A percentile compares a stretch with the other conserved stretches of the same genome.
phyloP scores from a whole-genome alignment of 345 rosid species.

The Angophora floribunda region DNA sequence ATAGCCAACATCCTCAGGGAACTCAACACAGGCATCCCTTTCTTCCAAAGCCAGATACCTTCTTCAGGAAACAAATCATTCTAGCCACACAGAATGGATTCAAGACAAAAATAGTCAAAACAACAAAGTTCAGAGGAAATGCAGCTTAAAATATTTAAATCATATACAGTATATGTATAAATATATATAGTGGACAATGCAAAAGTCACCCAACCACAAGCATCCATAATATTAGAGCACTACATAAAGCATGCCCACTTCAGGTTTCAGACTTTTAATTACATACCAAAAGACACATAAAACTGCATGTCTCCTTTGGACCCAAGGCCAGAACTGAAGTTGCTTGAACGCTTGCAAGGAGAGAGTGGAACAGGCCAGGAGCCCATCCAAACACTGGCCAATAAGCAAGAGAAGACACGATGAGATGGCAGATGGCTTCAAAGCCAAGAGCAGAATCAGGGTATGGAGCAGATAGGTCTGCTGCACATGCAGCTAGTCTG shows the following conservation, averaged over 20 bases:
- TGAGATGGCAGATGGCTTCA: slow-evolving; percentile 92
- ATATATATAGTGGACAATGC: neutral
- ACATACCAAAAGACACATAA: slow-evolving; percentile 87
- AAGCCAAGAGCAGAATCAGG: slow-evolving; percentile 91
- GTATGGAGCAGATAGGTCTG: slow-evolving; percentile 78
- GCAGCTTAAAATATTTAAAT: neutral
- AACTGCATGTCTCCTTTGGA: slow-evolving; percentile 95
- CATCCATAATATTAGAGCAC: neutral
- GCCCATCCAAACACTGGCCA: slow-evolving; percentile 97
- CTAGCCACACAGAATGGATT: slow-evolving; percentile 36
- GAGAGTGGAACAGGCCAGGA: slow-evolving; percentile 89
- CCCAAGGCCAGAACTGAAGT: slow-evolving; percentile 70
- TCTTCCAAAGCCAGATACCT: slow-evolving; percentile 88
- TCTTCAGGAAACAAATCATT: slow-evolving; percentile 92
- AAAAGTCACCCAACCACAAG: neutral
- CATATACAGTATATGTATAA: neutral
- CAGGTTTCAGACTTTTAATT: neutral
- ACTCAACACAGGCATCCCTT: slow-evolving; percentile 85
- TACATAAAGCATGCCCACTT: neutral
- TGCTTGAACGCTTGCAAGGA: slow-evolving; percentile 67
- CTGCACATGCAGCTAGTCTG: slow-evolving; percentile 91
- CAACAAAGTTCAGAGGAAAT: neutral
- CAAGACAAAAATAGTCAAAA: slow-evolving; percentile 8
- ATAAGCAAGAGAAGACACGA: slow-evolving; percentile 83
- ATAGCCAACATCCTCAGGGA: slow-evolving; percentile 79